Percentiles rank a stretch among this genome's conserved stretches.
Conservation (phyloP, 1,139 yeast genomes). For the Saccharomyces hybrid region DNA sequence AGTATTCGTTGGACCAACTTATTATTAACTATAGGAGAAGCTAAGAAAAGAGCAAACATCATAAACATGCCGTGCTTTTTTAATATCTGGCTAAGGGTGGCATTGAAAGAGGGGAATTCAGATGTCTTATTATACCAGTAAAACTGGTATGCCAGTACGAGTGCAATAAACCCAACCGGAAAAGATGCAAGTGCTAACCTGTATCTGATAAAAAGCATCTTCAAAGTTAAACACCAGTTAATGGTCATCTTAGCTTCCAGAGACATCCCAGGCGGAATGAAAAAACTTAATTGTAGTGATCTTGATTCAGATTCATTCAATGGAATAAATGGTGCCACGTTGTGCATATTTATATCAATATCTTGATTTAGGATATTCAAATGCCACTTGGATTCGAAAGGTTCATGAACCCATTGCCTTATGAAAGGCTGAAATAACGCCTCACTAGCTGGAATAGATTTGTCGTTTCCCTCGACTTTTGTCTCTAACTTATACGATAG, state of each 20-base stretch:
- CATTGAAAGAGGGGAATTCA: conserved; percentile 44
- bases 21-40: conserved; percentile 37
- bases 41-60: conserved; percentile 21
- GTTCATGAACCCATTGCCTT: conserved; percentile 59
- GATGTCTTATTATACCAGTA: conserved; percentile 34
- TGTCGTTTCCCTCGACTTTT: neutral
- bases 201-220: conserved; percentile 52
- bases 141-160: conserved; percentile 43
- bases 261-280: conserved; percentile 33
- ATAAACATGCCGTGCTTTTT: conserved; percentile 21
- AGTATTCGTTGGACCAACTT: conserved; percentile 28
- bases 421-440: conserved; percentile 51
- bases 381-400: conserved; percentile 74
- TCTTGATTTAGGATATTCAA: conserved; percentile 37
- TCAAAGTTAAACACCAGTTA: conserved; percentile 33
- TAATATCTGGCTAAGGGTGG: conserved; percentile 36
- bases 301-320: conserved; percentile 27
- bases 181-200: conserved; percentile 54
- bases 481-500: conserved; percentile 19
- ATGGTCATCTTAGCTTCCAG: conserved; percentile 24
- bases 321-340: conserved; percentile 76
- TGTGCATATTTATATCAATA: conserved; percentile 48
- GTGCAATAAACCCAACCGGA: conserved; percentile 43
- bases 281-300: conserved; percentile 18
- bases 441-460: conserved; percentile 3